Conservation (phyloP, 140 eudicot genomes). For the Ambrosia hybrid region DNA sequence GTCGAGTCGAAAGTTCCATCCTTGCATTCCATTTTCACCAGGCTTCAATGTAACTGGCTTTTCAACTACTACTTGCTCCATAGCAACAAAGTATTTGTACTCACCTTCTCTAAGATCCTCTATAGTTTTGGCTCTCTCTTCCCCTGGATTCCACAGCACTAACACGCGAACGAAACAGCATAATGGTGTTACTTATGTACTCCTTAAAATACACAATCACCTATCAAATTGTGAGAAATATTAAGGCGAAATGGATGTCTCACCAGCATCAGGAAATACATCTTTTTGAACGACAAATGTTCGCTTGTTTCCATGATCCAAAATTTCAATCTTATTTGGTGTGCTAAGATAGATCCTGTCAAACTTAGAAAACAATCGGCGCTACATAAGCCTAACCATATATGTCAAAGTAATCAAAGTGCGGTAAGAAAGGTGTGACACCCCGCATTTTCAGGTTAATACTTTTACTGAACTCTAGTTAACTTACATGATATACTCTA, state of each 20-base stretch:
- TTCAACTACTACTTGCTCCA: conserved; percentile 76
- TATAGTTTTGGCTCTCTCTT: conserved; percentile 63
- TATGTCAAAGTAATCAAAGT: neutral
- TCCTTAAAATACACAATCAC: neutral
- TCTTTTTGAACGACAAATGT: conserved; percentile 72
- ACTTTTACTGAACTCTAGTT: too few species aligned
- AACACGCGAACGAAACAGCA: neutral
- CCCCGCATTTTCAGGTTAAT: too few species aligned
- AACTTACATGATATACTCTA: too few species aligned
- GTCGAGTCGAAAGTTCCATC: conserved; percentile 60
- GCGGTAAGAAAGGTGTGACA: conserved; percentile 17
- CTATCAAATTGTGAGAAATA: neutral
- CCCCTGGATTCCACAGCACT: conserved; percentile 97
- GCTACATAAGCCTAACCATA: conserved; percentile 10
- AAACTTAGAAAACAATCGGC: conserved; percentile 41
- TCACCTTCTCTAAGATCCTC: conserved; percentile 70
- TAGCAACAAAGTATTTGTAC: conserved; percentile 71
- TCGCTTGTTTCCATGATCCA: conserved; percentile 81
- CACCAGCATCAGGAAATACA: conserved; percentile 97
- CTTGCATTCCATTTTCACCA: conserved; percentile 87
- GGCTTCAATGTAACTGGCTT: conserved; percentile 70
- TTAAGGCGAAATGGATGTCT: conserved; percentile 13
- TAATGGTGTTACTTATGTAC: neutral
- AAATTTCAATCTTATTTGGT: conserved; percentile 67
- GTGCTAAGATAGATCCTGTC: conserved; percentile 90